These are phyloP conservation scores for Achaetomiella virescens DNA, from an alignment of 495 filamentous ascomycete genomes.

Conservation along the genomic window DNA sequence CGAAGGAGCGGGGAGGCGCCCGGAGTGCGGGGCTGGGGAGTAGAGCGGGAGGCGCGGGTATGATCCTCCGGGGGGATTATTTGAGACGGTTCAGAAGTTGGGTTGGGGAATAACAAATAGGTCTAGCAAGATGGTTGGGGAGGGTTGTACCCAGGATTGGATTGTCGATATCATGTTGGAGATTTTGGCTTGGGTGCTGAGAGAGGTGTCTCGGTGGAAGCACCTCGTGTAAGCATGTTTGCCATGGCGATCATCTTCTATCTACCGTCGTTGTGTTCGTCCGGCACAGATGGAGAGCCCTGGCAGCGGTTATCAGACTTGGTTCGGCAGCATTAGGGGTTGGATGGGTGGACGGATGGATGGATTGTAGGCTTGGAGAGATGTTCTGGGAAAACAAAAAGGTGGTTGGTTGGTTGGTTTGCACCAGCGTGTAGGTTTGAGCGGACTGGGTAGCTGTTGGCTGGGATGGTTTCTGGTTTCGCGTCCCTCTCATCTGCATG, in stretches of 20 bases:
- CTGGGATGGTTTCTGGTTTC: background rate
- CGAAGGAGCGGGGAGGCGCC: slow-evolving; percentile 32
- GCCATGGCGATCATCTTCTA: no score
- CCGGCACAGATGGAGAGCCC: no score
- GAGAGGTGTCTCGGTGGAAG: no score
- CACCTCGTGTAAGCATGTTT: no score
- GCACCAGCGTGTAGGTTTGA: no score
- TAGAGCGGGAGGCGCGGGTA: slow-evolving; percentile 25
- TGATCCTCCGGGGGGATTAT: slow-evolving; percentile 54
- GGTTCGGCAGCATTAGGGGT: background rate
- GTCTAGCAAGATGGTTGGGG: no score
- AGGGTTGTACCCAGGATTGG: no score
- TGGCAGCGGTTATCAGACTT: no score
- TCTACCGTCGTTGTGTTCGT: no score
- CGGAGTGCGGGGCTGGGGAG: slow-evolving; percentile 41
- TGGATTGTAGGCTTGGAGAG: background rate
- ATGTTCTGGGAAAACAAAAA: no score
- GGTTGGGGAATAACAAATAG: background rate
- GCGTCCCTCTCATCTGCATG: background rate
- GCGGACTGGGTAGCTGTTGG: background rate
- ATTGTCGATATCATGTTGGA: no score
- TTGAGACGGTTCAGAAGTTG: slow-evolving; percentile 21
- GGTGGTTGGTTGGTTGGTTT: background rate
- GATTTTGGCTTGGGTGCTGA: no score
- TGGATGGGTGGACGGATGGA: background rate